phyloP scores from a whole-genome alignment of 768 basidiomycete species.

The Trametes coccinea region DNA sequence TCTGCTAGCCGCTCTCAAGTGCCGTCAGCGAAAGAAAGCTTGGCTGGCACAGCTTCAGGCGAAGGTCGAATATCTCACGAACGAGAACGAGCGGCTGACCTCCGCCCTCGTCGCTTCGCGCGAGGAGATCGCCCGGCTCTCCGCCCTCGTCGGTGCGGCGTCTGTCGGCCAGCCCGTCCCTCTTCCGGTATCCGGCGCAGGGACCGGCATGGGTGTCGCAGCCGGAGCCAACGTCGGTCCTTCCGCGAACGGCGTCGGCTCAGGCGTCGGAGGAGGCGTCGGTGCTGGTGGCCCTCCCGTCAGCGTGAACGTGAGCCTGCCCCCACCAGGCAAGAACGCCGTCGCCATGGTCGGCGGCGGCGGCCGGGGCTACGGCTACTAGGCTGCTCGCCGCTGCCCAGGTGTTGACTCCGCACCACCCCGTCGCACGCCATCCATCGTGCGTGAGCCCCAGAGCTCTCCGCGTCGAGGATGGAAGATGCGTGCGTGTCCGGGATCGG shows the following conservation, averaged over 20 bases:
- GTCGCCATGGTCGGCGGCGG: constrained; percentile 32
- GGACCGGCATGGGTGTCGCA: constrained; percentile 33
- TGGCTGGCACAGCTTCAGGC: constrained; percentile 93
- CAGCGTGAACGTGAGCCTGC: constrained; percentile 45
- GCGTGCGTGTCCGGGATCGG: not conserved
- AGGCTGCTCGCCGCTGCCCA: not conserved
- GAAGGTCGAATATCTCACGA: constrained; percentile 88
- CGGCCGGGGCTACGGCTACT: constrained; percentile 45
- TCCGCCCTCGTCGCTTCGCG: constrained; percentile 83
- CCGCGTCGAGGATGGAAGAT: constrained; percentile 3
- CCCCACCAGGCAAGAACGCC: constrained; percentile 36
- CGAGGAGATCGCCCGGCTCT: constrained; percentile 88
- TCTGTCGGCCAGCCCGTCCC: constrained; percentile 45
- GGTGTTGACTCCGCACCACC: not conserved
- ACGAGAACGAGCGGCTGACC: constrained; percentile 93
- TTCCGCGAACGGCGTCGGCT: constrained; percentile 26
- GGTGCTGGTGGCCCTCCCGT: constrained; percentile 35
- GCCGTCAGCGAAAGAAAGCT: constrained; percentile 98
- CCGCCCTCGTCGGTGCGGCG: constrained; percentile 66
- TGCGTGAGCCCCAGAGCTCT: constrained; percentile 5
- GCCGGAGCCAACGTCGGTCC: constrained; percentile 28
- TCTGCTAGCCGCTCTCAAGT: constrained; percentile 87
- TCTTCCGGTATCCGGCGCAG: constrained; percentile 14
- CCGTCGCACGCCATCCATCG: not conserved
- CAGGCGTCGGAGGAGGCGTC: constrained; percentile 23